Evolutionary conservation across 2,329 filamentous ascomycete genomes (phyloP).

Genomic region (Claviceps sp.): DNA sequence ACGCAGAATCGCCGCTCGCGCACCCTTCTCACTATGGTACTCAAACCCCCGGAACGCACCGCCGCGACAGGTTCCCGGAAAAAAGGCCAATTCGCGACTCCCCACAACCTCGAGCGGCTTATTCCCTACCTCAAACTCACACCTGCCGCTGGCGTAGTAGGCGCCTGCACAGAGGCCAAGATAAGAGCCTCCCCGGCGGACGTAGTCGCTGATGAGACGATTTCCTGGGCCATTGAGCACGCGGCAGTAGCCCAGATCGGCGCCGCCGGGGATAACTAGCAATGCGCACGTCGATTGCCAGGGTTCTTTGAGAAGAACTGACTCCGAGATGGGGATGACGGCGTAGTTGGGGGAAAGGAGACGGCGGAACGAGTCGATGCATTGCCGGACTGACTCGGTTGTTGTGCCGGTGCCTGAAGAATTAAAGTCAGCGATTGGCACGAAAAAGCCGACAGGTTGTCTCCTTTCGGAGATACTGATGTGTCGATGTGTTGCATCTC

Average conservation of each 20-base stretch:
- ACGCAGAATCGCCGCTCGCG: slow-evolving; percentile 54
- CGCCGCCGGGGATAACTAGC: slow-evolving; percentile 83
- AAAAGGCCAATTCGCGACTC: slow-evolving; percentile 74
- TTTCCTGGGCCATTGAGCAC: slow-evolving; percentile 82
- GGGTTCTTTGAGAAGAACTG: slow-evolving; percentile 75
- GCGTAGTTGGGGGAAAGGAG: slow-evolving; percentile 86
- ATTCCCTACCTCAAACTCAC: slow-evolving; percentile 87
- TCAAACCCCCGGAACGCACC: slow-evolving; percentile 81
- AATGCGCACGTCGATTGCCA: slow-evolving; percentile 81
- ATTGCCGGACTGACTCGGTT: slow-evolving; percentile 78
- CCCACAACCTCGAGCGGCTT: slow-evolving; percentile 70
- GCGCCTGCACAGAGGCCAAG: slow-evolving; percentile 89
- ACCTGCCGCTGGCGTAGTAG: slow-evolving; percentile 71
- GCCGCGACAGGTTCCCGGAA: slow-evolving; percentile 73
- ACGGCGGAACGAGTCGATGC: slow-evolving; percentile 71
- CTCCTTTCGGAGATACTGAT: neutral
- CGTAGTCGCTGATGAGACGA: slow-evolving; percentile 68
- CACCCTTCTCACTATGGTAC: slow-evolving; percentile 78
- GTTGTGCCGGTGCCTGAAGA: slow-evolving; percentile 69
- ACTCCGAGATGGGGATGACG: slow-evolving; percentile 70
- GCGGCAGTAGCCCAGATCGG: slow-evolving; percentile 84
- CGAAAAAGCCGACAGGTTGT: neutral
- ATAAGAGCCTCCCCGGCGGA: slow-evolving; percentile 73
- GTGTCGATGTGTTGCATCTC: too few relatives aligned
- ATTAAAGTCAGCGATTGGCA: neutral